phyloP scores from a whole-genome alignment of 78 protist species.

The Protostelium mycophagum region DNA sequence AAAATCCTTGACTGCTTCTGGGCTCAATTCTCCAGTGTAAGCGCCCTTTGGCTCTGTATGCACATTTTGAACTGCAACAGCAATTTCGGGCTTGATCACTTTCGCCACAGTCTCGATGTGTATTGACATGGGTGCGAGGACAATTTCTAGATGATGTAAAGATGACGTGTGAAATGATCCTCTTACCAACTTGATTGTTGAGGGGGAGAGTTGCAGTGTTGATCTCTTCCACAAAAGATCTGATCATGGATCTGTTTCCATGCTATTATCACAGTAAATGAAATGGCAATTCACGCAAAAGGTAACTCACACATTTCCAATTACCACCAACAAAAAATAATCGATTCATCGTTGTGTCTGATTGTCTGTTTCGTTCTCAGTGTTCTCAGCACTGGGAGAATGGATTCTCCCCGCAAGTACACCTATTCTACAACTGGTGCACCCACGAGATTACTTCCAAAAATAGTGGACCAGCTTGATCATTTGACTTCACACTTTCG shows the following conservation, averaged over 20 bases:
- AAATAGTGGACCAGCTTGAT: no score
- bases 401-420: no score
- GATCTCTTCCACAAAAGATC: slow-evolving; percentile 13
- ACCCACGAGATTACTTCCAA: no score
- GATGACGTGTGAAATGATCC: background rate
- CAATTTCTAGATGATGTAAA: slow-evolving; percentile 12
- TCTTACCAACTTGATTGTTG: slow-evolving; percentile 21
- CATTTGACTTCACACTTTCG: no score
- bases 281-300: background rate
- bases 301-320: slow-evolving; percentile 28
- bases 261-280: background rate
- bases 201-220: slow-evolving; percentile 11
- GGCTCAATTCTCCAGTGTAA: slow-evolving; percentile 85
- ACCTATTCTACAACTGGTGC: no score
- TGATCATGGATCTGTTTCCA: slow-evolving; percentile 10
- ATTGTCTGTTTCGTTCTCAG: no score
- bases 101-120: slow-evolving; percentile 14
- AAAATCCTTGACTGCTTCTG: slow-evolving; percentile 63
- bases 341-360: no score
- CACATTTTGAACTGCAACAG: slow-evolving; percentile 66
- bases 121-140: slow-evolving; percentile 47
- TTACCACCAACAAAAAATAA: slow-evolving; percentile 66
- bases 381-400: no score
- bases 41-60: slow-evolving; percentile 75
- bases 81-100: slow-evolving; percentile 13